Conservation (phyloP, 75 land plant genomes). For the Chamaecyparis obtusa region DNA sequence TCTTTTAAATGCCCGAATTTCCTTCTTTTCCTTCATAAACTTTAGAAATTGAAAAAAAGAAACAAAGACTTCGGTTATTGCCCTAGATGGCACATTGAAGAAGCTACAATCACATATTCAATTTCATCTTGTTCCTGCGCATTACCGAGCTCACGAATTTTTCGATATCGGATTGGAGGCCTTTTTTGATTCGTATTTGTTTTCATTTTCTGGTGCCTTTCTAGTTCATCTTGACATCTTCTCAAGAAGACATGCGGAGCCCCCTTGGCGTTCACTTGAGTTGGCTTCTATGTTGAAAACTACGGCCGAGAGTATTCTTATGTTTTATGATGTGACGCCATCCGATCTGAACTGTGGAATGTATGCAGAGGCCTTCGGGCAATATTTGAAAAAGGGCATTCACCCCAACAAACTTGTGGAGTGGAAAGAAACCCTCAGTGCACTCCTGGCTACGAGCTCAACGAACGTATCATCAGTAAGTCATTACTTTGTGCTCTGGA, state of each 20-base stretch:
- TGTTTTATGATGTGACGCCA: background rate
- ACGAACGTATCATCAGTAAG: background rate
- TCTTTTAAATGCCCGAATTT: no score
- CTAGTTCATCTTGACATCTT: background rate
- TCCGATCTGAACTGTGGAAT: background rate
- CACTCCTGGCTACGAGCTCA: background rate
- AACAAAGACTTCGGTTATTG: no score
- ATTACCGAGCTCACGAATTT: no score
- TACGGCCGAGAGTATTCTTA: background rate
- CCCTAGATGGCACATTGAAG: no score
- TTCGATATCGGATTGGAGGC: background rate
- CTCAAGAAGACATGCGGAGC: background rate
- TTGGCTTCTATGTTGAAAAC: background rate
- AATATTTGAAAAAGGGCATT: background rate
- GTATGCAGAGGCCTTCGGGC: background rate
- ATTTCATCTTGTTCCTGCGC: no score
- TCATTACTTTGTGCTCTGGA: background rate
- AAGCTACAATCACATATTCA: no score
- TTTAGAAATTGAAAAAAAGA: background rate
- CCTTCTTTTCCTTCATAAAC: no score
- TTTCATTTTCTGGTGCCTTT: background rate
- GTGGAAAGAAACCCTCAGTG: background rate
- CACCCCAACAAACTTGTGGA: background rate
- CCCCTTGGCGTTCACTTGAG: background rate
- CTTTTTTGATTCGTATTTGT: background rate